Evolutionary conservation across 2,329 filamentous ascomycete species (phyloP), one percentile per base, ranked within the genome.

Genomic region (Diaporthe vaccinii): DNA sequence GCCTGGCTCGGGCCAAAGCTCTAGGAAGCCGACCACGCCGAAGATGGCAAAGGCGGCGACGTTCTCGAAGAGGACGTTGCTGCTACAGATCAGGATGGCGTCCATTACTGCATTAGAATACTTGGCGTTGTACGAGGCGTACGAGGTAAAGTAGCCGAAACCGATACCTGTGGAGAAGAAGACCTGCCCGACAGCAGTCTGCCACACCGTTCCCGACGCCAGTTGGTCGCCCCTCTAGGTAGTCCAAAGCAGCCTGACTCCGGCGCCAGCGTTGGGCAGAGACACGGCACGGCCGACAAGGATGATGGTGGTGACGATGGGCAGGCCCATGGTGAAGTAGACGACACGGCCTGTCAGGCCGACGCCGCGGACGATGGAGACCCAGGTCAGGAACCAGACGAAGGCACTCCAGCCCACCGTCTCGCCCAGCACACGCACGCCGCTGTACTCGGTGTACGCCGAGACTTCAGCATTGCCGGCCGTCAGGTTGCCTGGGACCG

Each of bases 271-370:
- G 78, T 91, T 90, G 0, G 87, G 85, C 0, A 91, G 87, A 0
- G 89, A 90, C 1, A 87, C 80, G 0, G 87, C 85, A 2, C 89
- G 86, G 25, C 88, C 89, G 62, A 91, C 86, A 36, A 91, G 84
- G 73, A 91, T 86, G 76, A 91, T 85, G 3, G 88, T 90, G 20
- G 89, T 88, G 75, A 89, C 82, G 68, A 91, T 90, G 0, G 90
- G 89, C 7, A 91, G 80, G 1, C 89, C 89, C 89, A 91, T 91
- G n/a, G 89, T 91, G 80, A 89, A 90, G 82, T 91, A 91, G 7
- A 91, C 89, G 14, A 90, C 90, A 8, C 89, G 86, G 2, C 89
- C 89, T 2, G 89, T 91, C 75, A 90, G 80, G 0, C 89, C 88
- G 28, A 91, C 89, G 9, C 90, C 88, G 49, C 89, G 87, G 81